These are phyloP conservation scores for Debaryomyces sp. DNA, from an alignment of 1,139 yeast genomes.

Conservation along the genomic window DNA sequence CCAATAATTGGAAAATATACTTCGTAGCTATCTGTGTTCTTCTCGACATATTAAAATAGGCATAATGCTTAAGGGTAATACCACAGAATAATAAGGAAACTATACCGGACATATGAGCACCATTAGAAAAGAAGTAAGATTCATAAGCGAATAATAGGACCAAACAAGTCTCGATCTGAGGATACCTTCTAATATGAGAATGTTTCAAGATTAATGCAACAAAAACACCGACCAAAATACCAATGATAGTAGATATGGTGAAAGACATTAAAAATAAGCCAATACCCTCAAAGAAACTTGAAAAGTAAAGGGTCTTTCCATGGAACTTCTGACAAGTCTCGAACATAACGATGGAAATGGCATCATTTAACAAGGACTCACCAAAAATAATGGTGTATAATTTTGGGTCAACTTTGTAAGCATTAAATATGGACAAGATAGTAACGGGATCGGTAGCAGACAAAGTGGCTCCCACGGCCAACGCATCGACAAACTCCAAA, in stretches of 20 bases:
- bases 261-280: conserved; percentile 94
- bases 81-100: conserved; percentile 95
- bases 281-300: conserved; percentile 88
- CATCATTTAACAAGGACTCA: conserved; percentile 92
- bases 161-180: conserved; percentile 94
- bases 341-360: conserved; percentile 98
- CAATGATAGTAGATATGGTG: conserved; percentile 89
- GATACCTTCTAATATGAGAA: conserved; percentile 89
- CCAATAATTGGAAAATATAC: conserved; percentile 89
- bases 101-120: conserved; percentile 99
- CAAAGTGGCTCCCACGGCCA: conserved; percentile 95
- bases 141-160: conserved; percentile 91
- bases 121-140: conserved; percentile 95
- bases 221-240: conserved; percentile 81
- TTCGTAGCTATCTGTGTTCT: conserved; percentile 96
- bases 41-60: conserved; percentile 95
- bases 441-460: conserved; percentile 99
- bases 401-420: conserved; percentile 97
- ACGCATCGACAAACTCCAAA: conserved; percentile 92
- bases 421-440: conserved; percentile 91
- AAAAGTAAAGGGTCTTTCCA: conserved; percentile 73
- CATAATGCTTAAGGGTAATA: conserved; percentile 94
- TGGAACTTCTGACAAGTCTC: conserved; percentile 98
- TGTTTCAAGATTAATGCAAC: conserved; percentile 91
- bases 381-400: conserved; percentile 96